phyloP scores from a whole-genome alignment of 805 yeast genomes.

The Candida mattraensis region DNA sequence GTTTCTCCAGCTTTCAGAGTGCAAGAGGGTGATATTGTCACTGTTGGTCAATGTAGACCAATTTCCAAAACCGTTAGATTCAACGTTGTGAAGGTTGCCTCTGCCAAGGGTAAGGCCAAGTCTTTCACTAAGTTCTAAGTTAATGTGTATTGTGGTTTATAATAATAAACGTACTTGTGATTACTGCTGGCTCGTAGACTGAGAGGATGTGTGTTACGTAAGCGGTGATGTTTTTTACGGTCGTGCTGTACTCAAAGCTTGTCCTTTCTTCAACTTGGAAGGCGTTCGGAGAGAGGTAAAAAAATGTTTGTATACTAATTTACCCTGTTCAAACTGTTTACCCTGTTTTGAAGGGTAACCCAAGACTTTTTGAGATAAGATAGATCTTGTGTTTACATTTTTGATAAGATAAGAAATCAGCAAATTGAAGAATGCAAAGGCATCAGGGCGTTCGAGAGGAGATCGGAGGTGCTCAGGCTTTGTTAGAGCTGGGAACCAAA shows the following conservation, averaged over 20 bases:
- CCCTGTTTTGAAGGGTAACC: slow-evolving; percentile 17
- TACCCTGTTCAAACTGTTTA: no score
- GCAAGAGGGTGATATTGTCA: slow-evolving; percentile 96
- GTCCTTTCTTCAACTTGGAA: no score
- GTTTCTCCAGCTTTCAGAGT: slow-evolving; percentile 99
- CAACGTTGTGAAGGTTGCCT: slow-evolving; percentile 95
- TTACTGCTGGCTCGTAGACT: no score
- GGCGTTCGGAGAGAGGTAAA: no score
- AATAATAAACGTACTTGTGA: no score
- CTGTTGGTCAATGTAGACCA: slow-evolving; percentile 99
- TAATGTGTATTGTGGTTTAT: slow-evolving; percentile 13
- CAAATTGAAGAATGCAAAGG: slow-evolving; percentile 2
- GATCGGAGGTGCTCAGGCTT: slow-evolving; percentile 32
- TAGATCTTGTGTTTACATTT: no score
- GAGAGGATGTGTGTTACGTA: no score
- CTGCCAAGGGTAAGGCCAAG: slow-evolving; percentile 87
- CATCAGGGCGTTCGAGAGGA: slow-evolving; percentile 19
- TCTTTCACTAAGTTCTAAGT: slow-evolving; percentile 94
- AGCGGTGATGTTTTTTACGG: no score
- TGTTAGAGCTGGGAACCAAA: slow-evolving; percentile 26
- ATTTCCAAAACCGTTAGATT: slow-evolving; percentile 99
- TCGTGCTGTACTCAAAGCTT: no score
- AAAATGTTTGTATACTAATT: no score
- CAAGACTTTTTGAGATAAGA: no score
- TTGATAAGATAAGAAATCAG: slow-evolving; percentile 12